Evolutionary conservation across 2,329 filamentous ascomycete species (phyloP).

Genomic region (Alternaria metachromatica): DNA sequence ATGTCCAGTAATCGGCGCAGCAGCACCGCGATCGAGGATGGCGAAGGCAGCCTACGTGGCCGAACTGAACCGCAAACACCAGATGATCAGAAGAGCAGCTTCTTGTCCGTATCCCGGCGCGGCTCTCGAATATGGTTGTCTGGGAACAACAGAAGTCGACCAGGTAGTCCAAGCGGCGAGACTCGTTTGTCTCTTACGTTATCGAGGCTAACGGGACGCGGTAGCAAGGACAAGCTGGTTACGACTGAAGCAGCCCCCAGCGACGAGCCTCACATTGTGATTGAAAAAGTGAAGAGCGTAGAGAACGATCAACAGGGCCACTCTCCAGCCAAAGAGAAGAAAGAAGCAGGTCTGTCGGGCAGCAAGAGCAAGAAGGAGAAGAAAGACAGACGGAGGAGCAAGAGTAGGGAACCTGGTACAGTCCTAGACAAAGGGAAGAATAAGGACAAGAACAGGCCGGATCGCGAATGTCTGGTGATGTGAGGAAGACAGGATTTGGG

Average conservation of each 20-base stretch:
- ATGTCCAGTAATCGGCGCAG: conserved; percentile 48
- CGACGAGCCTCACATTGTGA: conserved; percentile 40
- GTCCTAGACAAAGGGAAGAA: conserved; percentile 33
- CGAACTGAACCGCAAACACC: conserved; percentile 52
- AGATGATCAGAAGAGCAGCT: conserved; percentile 49
- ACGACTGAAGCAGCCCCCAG: conserved; percentile 22
- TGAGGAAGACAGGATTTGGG: conserved; percentile 30
- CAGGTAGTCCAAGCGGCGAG: conserved; percentile 51
- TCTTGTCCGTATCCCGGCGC: conserved; percentile 43
- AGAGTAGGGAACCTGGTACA: conserved; percentile 51
- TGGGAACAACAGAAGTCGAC: conserved; percentile 49
- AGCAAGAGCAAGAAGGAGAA: conserved; percentile 44
- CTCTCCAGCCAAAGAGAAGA: conserved; percentile 33
- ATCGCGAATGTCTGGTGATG: conserved; percentile 55
- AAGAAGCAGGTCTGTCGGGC: conserved; percentile 26
- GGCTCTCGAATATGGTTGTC: conserved; percentile 40
- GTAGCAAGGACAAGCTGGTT: conserved; percentile 51
- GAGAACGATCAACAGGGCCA: conserved; percentile 19
- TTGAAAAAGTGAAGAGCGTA: conserved; percentile 26
- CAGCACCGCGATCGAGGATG: conserved; percentile 51
- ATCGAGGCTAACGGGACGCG: conserved; percentile 48
- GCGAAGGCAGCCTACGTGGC: conserved; percentile 41
- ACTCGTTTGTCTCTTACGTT: conserved; percentile 53
- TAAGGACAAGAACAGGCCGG: conserved; percentile 45
- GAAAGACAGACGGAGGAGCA: conserved; percentile 44